These are phyloP conservation scores for Candida bentonensis DNA, from an alignment of 805 yeast genomes.

Conservation along the genomic window DNA sequence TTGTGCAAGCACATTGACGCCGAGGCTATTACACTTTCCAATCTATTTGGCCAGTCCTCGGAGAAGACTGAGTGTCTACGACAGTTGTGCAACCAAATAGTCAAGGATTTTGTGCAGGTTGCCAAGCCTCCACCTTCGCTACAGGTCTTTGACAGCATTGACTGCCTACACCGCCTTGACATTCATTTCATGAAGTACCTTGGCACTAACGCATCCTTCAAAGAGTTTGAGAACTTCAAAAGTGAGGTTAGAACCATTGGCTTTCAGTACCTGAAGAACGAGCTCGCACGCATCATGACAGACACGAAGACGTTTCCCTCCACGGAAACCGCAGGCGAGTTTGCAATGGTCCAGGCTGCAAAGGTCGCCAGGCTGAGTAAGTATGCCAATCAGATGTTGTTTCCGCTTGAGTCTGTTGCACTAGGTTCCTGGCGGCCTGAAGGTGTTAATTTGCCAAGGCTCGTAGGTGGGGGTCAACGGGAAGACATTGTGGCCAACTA, in stretches of 20 bases:
- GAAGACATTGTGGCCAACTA: neutral
- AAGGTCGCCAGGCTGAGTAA: constrained; percentile 19
- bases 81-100: neutral
- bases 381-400: constrained; percentile 35
- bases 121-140: constrained; percentile 25
- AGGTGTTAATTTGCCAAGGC: neutral
- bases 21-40: neutral
- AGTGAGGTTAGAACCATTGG: constrained; percentile 9
- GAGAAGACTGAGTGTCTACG: neutral
- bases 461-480: neutral
- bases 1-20: neutral
- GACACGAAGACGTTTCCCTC: constrained; percentile 28
- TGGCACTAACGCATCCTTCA: constrained; percentile 11
- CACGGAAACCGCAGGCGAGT: constrained; percentile 24
- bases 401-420: neutral
- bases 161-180: constrained; percentile 26
- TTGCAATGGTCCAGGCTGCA: constrained; percentile 19
- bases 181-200: constrained; percentile 21
- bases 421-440: neutral
- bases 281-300: constrained; percentile 40
- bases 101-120: neutral
- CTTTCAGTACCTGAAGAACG: constrained; percentile 28
- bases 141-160: constrained; percentile 45
- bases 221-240: constrained; percentile 10
- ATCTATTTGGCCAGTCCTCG: neutral